phyloP scores from a whole-genome alignment of 164 flowering plant genomes.

The Tetrastigma voinierianum region DNA sequence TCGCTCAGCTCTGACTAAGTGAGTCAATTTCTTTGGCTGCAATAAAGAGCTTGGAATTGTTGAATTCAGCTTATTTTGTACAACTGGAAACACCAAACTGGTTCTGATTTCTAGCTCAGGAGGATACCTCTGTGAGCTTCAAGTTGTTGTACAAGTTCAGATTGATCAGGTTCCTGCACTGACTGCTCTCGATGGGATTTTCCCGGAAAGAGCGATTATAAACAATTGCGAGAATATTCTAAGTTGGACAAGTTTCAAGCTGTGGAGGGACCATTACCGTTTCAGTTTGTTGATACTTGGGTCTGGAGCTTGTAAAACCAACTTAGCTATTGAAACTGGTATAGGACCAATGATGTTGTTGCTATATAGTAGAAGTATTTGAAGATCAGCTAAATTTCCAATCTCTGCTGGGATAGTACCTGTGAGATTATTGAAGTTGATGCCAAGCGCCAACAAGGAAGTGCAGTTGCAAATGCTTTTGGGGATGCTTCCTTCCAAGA shows the following conservation, averaged over 20 bases:
- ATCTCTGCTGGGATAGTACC: slow-evolving; percentile 53
- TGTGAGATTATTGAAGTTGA: slow-evolving; percentile 53
- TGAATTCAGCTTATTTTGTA: slow-evolving; percentile 47
- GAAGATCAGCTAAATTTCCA: slow-evolving; percentile 53
- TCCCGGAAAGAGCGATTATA: slow-evolving; percentile 44
- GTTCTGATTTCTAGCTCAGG: slow-evolving; percentile 42
- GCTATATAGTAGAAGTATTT: slow-evolving; percentile 31
- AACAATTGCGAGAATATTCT: slow-evolving; percentile 33
- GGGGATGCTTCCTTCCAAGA: slow-evolving; percentile 56
- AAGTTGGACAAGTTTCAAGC: slow-evolving; percentile 49
- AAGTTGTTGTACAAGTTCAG: slow-evolving; percentile 46
- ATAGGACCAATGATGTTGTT: slow-evolving; percentile 57
- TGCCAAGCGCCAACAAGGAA: slow-evolving; percentile 30
- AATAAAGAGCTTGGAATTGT: slow-evolving; percentile 54
- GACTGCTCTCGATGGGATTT: slow-evolving; percentile 56
- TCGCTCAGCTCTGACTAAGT: slow-evolving; percentile 49
- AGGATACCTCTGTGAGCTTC: slow-evolving; percentile 57
- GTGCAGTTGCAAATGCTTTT: slow-evolving; percentile 56
- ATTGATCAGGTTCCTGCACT: slow-evolving; percentile 41
- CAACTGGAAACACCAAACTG: slow-evolving; percentile 30
- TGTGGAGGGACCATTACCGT: slow-evolving; percentile 58
- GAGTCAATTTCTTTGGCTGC: slow-evolving; percentile 35
- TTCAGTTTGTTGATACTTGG: slow-evolving; percentile 50
- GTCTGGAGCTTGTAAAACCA: slow-evolving; percentile 45
- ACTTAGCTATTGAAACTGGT: slow-evolving; percentile 53